Evolutionary conservation across 306 rosid genomes (phyloP).

Genomic region (Gynostemma pentaphyllum): DNA sequence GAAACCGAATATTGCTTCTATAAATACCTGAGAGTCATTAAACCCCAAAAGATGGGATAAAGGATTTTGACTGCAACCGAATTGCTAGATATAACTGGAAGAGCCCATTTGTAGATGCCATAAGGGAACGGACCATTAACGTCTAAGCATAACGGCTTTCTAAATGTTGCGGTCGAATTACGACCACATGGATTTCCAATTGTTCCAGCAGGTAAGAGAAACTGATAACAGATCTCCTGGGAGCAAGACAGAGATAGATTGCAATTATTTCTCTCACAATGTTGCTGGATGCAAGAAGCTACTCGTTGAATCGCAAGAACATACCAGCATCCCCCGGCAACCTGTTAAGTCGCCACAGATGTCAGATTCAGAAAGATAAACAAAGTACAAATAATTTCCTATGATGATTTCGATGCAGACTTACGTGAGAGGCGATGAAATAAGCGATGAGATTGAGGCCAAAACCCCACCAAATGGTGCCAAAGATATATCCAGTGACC

Average conservation of each 20-base stretch:
- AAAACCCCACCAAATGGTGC: conserved; percentile 99
- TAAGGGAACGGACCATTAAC: conserved; percentile 60
- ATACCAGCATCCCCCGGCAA: conserved; percentile 99
- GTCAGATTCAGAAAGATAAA: neutral
- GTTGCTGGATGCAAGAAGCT: conserved; percentile 70
- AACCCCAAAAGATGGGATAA: conserved; percentile 97
- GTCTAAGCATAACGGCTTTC: conserved; percentile 72
- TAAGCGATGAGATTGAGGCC: conserved; percentile 95
- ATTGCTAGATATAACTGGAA: conserved; percentile 92
- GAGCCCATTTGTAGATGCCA: conserved; percentile 96
- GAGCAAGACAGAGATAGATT: conserved; percentile 64
- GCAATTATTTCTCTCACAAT: conserved; percentile 59
- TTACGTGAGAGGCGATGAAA: conserved; percentile 96
- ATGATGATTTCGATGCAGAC: neutral
- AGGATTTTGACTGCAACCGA: conserved; percentile 80
- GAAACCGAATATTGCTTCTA: too few species aligned
- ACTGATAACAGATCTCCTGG: conserved; percentile 68
- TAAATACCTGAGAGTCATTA: conserved; percentile 84
- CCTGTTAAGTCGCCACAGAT: conserved; percentile 24
- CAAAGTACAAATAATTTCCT: neutral
- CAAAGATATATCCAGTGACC: conserved; percentile 95
- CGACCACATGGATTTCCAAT: conserved; percentile 45
- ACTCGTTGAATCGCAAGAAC: conserved; percentile 95
- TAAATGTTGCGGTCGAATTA: conserved; percentile 28
- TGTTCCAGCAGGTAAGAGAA: conserved; percentile 16